Evolutionary conservation across 2,329 filamentous ascomycete genomes (phyloP), one percentile per base, ranked within the genome.

Genomic region (Blastomyces gilchristii): DNA sequence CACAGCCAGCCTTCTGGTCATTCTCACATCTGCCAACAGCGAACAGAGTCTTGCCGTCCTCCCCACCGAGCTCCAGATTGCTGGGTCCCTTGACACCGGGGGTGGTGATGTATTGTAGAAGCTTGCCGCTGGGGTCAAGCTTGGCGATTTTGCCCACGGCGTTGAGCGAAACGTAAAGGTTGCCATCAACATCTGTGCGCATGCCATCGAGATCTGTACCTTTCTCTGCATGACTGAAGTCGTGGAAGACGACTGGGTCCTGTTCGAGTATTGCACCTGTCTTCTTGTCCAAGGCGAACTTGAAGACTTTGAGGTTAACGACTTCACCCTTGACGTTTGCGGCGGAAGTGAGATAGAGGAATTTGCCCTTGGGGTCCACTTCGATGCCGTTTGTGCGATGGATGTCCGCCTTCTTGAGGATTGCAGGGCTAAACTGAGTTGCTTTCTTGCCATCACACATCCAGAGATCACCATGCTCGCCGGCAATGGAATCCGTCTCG

Each of bases 301-400:
- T 52, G 50, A 61, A 61, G 37, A 61, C 54, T 16, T 39, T 53
- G 49, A 52, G 45, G 14, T 18, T 50, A 14, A 11, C 25, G 31
- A 54, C 49, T 41, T 11, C 31, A 37, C 60, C n/a, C n/a, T 37
- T 50, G 28, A 37, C 37, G 25, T 61, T 61, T 31, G 28, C 25
- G 0, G 37, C 60, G 60, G 60, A 61, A 22, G 60, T 22, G 18
- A 61, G 28, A 47, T 61, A 61, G n/a, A 61, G 60, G 28, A 43
- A 50, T 5, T 37, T n/a, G 12, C 60, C 60, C n/a, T 53, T 47
- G n/a, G 60, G 60, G 18, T 47, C 28, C n/a, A 31, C 50, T 43
- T 61, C 60, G 49, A 61, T 54, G 28, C 60, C 60, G 49, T 61
- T 61, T 6, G 60, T 61, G 12, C 60, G 60, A 43, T 61, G 60